A percentile compares a stretch with the other conserved stretches of the same genome.
phyloP scores from a whole-genome alignment of 352 stramenopile genomes.

The Phytophthora tubulina region DNA sequence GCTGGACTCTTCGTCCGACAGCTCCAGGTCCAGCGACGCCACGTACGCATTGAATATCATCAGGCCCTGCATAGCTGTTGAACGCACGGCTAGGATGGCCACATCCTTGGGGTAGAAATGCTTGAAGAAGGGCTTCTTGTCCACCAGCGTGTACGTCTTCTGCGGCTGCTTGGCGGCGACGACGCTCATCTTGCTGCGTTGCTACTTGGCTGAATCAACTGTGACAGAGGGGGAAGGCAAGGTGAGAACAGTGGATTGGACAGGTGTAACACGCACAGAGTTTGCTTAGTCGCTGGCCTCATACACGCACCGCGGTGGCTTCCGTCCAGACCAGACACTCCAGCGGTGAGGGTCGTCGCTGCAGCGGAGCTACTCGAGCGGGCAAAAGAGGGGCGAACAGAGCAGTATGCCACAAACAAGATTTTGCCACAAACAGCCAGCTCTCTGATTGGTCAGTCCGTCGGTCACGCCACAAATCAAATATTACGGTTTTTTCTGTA shows the following conservation, averaged over 20 bases:
- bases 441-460: not conserved
- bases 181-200: constrained; percentile 59
- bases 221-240: not conserved
- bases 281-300: not conserved
- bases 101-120: constrained; percentile 82
- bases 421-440: not conserved
- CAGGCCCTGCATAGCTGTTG: constrained; percentile 70
- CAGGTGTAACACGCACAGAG: not conserved
- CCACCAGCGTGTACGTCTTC: constrained; percentile 73
- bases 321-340: constrained; percentile 14
- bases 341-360: constrained; percentile 22
- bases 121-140: constrained; percentile 90
- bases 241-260: not conserved
- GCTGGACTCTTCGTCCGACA: constrained; percentile 52
- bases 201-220: constrained; percentile 7
- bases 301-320: constrained; percentile 9
- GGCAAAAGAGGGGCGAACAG: constrained; percentile 2
- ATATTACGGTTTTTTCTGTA: too few relatives aligned
- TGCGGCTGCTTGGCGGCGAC: constrained; percentile 52
- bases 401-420: not conserved
- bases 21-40: constrained; percentile 75
- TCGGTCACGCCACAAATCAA: too few relatives aligned
- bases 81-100: constrained; percentile 71
- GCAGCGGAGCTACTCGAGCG: constrained; percentile 8
- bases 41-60: constrained; percentile 86